These are phyloP conservation scores for Acacia concinna DNA, from an alignment of 331 rosid species.

Conservation along the genomic window DNA sequence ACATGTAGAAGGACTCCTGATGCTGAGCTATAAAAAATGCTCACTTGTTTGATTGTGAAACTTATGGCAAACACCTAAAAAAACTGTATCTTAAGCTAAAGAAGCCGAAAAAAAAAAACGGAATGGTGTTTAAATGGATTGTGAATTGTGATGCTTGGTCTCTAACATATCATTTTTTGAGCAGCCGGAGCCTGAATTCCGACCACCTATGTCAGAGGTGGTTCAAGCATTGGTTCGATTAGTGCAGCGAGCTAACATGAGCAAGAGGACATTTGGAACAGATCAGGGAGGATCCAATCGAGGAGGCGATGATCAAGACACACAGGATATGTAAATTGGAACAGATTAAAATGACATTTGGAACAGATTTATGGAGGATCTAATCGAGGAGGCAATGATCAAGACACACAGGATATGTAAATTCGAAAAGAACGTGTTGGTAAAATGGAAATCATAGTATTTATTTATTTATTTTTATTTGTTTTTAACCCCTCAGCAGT, in stretches of 20 bases:
- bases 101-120: neutral
- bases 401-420: slow-evolving; percentile 49
- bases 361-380: slow-evolving; percentile 69
- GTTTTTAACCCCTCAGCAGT: slow-evolving; percentile 19
- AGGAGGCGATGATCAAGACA: slow-evolving; percentile 47
- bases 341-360: slow-evolving; percentile 81
- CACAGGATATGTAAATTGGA: slow-evolving; percentile 16
- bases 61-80: too few relatives aligned
- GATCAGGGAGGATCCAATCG: slow-evolving; percentile 70
- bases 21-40: neutral
- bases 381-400: slow-evolving; percentile 46
- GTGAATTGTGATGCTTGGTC: slow-evolving; percentile 7
- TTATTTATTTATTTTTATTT: neutral
- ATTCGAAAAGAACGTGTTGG: slow-evolving; percentile 35
- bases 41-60: neutral
- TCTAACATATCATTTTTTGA: slow-evolving; percentile 21
- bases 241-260: slow-evolving; percentile 96
- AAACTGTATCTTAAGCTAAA: neutral
- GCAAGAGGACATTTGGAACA: slow-evolving; percentile 81
- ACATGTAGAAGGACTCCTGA: neutral
- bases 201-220: slow-evolving; percentile 99
- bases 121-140: neutral
- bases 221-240: slow-evolving; percentile 88
- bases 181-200: slow-evolving; percentile 98
- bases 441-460: slow-evolving; percentile 26